Evolutionary conservation across 306 rosid genomes (phyloP).

Genomic region (Boehmeria nivea): DNA sequence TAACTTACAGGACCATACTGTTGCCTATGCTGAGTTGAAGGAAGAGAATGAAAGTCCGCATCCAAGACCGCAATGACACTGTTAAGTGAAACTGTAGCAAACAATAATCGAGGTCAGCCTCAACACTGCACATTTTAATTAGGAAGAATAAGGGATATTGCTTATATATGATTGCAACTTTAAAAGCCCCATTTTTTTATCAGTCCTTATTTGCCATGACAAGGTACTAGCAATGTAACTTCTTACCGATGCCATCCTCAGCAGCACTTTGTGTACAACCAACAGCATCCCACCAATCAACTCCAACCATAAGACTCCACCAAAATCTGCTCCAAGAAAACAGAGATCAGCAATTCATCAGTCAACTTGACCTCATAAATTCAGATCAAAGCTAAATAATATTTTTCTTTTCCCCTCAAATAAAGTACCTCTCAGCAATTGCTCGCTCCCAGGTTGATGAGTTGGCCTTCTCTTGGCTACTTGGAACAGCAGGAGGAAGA

Average conservation of each 20-base stretch:
- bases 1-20: conserved; percentile 95
- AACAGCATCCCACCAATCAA: conserved; percentile 99
- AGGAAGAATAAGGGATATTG: not conserved
- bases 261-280: conserved; percentile 99
- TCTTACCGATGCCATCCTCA: conserved; percentile 93
- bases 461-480: conserved; percentile 63
- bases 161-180: not conserved
- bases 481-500: conserved; percentile 87
- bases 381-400: not conserved
- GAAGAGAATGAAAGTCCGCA: conserved; percentile 98
- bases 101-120: conserved; percentile 18
- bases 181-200: not conserved
- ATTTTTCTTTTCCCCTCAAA: not conserved
- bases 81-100: conserved; percentile 80
- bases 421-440: conserved; percentile 82
- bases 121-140: not conserved
- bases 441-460: conserved; percentile 95
- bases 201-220: not conserved
- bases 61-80: conserved; percentile 96
- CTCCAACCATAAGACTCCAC: conserved; percentile 99
- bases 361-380: not conserved
- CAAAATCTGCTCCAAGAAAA: conserved; percentile 64
- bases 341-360: conserved; percentile 24
- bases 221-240: conserved; percentile 7
- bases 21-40: conserved; percentile 90